A percentile compares a stretch with the other conserved stretches of the same genome.
phyloP scores from a whole-genome alignment of 495 filamentous ascomycete species.

The Xylaria grammica region DNA sequence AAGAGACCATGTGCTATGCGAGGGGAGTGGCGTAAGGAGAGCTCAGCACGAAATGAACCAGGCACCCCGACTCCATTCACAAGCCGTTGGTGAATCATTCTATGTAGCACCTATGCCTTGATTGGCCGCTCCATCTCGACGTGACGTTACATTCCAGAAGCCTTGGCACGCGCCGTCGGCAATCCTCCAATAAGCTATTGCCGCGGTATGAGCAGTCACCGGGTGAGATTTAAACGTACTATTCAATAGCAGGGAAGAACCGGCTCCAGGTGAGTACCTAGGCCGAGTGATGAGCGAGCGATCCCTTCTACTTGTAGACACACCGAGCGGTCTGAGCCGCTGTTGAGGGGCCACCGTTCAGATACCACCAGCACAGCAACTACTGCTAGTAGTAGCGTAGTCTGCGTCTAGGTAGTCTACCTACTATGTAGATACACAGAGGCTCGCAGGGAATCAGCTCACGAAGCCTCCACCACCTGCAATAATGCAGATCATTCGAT shows the following conservation, averaged over 20 bases:
- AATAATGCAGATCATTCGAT: conserved; percentile 20
- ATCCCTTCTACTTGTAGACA: conserved; percentile 20
- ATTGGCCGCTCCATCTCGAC: conserved; percentile 13
- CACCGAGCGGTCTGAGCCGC: conserved; percentile 22
- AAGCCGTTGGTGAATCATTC: conserved; percentile 12
- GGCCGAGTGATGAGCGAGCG: conserved; percentile 9
- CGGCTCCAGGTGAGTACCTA: conserved; percentile 19
- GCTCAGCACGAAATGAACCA: conserved; percentile 12
- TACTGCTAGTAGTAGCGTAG: too few species aligned
- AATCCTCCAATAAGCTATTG: conserved; percentile 18
- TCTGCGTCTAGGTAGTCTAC: background rate
- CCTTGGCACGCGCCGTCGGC: conserved; percentile 15
- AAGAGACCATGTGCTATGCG: conserved; percentile 10
- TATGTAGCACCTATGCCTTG: background rate
- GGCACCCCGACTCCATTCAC: background rate
- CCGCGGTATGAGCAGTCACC: conserved; percentile 13
- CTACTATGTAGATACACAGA: background rate
- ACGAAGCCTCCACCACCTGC: conserved; percentile 16
- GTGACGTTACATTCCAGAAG: conserved; percentile 26
- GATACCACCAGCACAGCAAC: background rate
- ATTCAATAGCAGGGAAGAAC: conserved; percentile 5
- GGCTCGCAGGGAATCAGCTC: conserved; percentile 8
- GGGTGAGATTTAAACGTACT: conserved; percentile 13
- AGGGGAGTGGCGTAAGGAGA: conserved; percentile 6
- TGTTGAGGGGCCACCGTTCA: background rate